Base-by-base conservation (phyloP, 2,329 filamentous ascomycete species). In the Colletotrichum cereale region DNA sequence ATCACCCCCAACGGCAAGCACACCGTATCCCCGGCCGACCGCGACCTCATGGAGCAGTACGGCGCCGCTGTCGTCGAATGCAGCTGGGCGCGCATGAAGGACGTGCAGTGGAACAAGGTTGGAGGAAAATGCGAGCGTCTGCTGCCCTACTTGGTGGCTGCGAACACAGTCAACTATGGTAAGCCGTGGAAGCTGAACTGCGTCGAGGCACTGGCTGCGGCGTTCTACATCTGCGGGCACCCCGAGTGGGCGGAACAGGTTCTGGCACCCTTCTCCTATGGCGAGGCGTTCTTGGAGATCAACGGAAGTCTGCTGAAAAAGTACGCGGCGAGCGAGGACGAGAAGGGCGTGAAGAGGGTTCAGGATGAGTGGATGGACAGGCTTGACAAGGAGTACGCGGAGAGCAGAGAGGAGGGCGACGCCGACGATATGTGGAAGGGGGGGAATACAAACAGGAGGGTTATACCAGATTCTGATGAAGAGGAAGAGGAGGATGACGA, bases 51-150 rank as follows among this genome's bases (percentile, higher is more conserved):
- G 77, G 94, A 97, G 77, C 92, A 95, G 81, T 93, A 93, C 79
- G 96, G 96, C 74, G 96, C 95, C 26, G 96, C 96, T 3, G 96
- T 99, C 3, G 96, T 99, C 24, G 96, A 99, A 84, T 97, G 95
- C 79, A 97, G 94, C 31, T 99, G 96, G 96, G 97, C 97, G 4
- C 88, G 96, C 71, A 94, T 97, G 10, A 88, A 93, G 58, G 96
- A 99, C 82, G 91, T 99, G 6, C 95, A 96, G 63, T 99, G 96
- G 90, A 87, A 86, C 70, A 93, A 93, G 75, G 97, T 99, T 71
- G 96, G 96, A 36, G 96, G 96, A 31, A 96, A 95, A 81, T 97
- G 95, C 81, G 95, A 97, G 85, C 87, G 96, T 65, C 82, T 98
- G 74, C 85, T 99, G 67, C 96, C 96, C 0, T 99, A 99, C 81